A percentile compares a stretch with the other conserved stretches of the same genome.
These are phyloP conservation scores for Reticulascus tulasneorum DNA, from an alignment of 2,329 filamentous ascomycete genomes.

Conservation along the genomic window DNA sequence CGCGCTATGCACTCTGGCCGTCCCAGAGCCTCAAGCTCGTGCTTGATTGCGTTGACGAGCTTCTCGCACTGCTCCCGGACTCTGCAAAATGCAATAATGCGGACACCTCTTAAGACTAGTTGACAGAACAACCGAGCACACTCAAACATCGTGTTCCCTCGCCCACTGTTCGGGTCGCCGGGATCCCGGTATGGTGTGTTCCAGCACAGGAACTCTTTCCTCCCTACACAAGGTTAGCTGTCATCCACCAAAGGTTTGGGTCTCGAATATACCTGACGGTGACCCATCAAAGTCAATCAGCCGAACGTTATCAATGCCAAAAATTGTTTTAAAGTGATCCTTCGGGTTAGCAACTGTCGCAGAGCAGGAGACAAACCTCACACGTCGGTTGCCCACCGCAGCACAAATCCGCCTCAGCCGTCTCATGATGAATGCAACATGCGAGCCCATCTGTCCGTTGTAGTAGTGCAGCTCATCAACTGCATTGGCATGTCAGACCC, in stretches of 20 bases:
- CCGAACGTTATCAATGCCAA: slow-evolving; percentile 76
- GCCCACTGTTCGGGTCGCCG: slow-evolving; percentile 77
- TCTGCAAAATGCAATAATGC: slow-evolving; percentile 89
- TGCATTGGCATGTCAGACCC: slow-evolving; percentile 9
- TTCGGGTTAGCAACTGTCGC: slow-evolving; percentile 92
- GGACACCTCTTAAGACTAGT: slow-evolving; percentile 79
- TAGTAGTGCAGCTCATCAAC: slow-evolving; percentile 93
- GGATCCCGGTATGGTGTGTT: slow-evolving; percentile 95
- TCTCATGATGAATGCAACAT: slow-evolving; percentile 93
- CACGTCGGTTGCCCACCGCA: slow-evolving; percentile 76
- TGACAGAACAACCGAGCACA: slow-evolving; percentile 90
- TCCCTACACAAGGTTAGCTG: slow-evolving; percentile 39
- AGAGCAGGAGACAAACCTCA: slow-evolving; percentile 93
- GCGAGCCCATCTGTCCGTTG: slow-evolving; percentile 89
- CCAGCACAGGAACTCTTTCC: slow-evolving; percentile 97
- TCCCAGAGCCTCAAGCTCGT: slow-evolving; percentile 69
- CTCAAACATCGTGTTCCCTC: slow-evolving; percentile 78
- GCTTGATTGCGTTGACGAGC: slow-evolving; percentile 73
- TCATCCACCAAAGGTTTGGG: not conserved
- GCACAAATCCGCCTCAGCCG: slow-evolving; percentile 83
- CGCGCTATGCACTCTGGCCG: slow-evolving; percentile 70
- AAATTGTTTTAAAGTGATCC: slow-evolving; percentile 91
- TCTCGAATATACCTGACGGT: slow-evolving; percentile 50
- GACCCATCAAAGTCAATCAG: slow-evolving; percentile 90
- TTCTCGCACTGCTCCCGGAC: slow-evolving; percentile 86